Base-by-base conservation (phyloP, 768 basidiomycete genomes). In the Myochromella boudieri region DNA sequence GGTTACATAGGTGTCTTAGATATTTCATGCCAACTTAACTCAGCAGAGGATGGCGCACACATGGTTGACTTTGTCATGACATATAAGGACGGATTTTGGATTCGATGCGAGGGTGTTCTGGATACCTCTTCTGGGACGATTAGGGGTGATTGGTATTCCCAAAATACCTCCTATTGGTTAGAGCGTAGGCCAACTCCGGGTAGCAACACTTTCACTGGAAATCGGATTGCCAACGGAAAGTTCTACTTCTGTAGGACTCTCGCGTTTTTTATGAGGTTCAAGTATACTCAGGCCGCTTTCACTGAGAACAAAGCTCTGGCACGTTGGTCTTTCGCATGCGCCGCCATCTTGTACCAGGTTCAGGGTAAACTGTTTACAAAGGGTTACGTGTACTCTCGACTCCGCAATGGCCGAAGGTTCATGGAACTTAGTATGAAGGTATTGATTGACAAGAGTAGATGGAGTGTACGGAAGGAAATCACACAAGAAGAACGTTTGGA, bases 211-310 rank as follows among this genome's bases (percentile, higher is more conserved):
- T 4, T 4, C 18, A n/a, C n/a, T n/a, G n/a, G n/a, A 15, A 14
- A 2, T 17, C 22, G 15, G n/a, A 15, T 11, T 14, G 22, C n/a
- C n/a, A n/a, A 26, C 18, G 43, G 43, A 33, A 36, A 15, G 10
- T 46, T 46, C 17, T 31, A 32, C 6, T 38, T 46, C 14, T 46
- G n/a, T 14, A 34, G 44, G 15, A 45, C 44, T 8, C 44, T 37
- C 18, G 27, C 45, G 17, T 17, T 29, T 11, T 29, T 42, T 4
- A 29, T 31, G 7, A n/a, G 41, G 9, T 42, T 42, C 28, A 29
- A 29, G 17, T 42, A 42, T 20, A 31, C 27, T 31, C 41, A 31
- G n/a, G 41, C 27, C 2, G 27, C 24, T 2, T 42, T 42, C 28
- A 11, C 8, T 15, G 20, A 42, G 8, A 31, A 20, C 24, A 25